These are phyloP conservation scores for Toxoplasma gondii DNA, from an alignment of 169 alveolate genomes.

Conservation along the genomic window DNA sequence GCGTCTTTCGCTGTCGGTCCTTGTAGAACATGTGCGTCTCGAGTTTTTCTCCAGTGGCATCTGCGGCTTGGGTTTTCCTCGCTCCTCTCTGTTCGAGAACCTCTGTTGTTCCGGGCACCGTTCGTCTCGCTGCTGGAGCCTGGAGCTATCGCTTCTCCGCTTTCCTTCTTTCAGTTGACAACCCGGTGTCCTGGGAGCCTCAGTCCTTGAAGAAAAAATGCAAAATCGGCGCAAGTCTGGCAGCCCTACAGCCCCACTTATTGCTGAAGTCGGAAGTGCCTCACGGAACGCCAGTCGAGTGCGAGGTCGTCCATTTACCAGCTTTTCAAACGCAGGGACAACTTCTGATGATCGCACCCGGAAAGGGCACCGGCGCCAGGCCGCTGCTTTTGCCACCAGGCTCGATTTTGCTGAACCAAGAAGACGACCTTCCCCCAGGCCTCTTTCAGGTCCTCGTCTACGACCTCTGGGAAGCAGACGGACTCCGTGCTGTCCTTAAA, in stretches of 20 bases:
- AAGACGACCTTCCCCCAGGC: neutral
- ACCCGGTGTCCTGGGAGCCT: neutral
- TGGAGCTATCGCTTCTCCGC: neutral
- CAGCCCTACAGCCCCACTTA: neutral
- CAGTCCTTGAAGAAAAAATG: neutral
- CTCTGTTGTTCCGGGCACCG: too few relatives aligned
- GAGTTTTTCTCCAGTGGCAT: too few relatives aligned
- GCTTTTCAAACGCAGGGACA: neutral
- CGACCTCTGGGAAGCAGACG: neutral
- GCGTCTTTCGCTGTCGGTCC: too few relatives aligned
- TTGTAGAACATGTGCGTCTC: too few relatives aligned
- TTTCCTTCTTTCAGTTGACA: neutral
- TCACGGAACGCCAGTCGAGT: neutral
- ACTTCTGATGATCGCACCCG: neutral
- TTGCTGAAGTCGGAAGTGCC: neutral
- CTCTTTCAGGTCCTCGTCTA: neutral
- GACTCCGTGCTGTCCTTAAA: neutral
- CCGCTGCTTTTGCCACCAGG: conserved; percentile 14
- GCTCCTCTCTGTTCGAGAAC: too few relatives aligned
- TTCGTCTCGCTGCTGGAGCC: too few relatives aligned
- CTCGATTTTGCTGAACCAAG: neutral
- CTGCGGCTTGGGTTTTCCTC: too few relatives aligned
- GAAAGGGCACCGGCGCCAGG: neutral
- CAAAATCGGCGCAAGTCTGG: neutral
- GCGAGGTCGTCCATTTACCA: neutral